Base-by-base conservation (phyloP, 192 early-diverging fungal species). In the Umbelopsis sp. region DNA sequence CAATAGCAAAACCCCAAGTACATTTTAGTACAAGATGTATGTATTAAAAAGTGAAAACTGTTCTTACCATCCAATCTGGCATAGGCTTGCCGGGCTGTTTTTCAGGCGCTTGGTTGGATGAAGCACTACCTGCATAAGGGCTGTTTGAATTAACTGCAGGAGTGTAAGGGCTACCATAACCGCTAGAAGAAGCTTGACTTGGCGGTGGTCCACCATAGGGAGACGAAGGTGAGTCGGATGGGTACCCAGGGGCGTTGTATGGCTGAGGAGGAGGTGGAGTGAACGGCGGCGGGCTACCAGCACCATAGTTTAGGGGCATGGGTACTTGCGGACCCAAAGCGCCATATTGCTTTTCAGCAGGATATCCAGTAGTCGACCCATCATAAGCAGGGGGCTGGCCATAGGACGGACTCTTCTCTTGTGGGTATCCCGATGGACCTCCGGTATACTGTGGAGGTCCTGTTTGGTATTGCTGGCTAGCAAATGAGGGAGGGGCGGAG, bases 271-370 rank as follows among this genome's bases (percentile, higher is more conserved):
- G 44, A 46, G 50, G 75, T n/a, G 75, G 70, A 41, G 30, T 58
- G 46, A 78, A 78, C 11, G 77, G 77, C 65, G 77, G 77, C 27
- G 77, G 77, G 21, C 13, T 51, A 18, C 72, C 77, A 20, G 66
- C 30, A 27, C 77, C 77, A 52, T 78, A 78, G 61, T 67, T 68
- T 10, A 25, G n/a, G 48, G 77, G 77, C 51, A 74, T 52, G 33
- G 71, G 68, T 4, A 68, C 50, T 13, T 67, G 68, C 27, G 73
- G 74, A 27, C 74, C 74, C 44, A 79, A 50, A 13, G 70, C 47
- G 33, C 70, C 46, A 33, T 61, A 61, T 61, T 61, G 55, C 27
- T 61, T 61, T 61, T 61, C 55, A 35, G 12, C 55, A 67, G 67
- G 67, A 35, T 68, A 68, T 22, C 67, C 48, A 21, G 67, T 49